Conservation (phyloP, 2,329 filamentous ascomycete genomes). For the Fusarium sp. region DNA sequence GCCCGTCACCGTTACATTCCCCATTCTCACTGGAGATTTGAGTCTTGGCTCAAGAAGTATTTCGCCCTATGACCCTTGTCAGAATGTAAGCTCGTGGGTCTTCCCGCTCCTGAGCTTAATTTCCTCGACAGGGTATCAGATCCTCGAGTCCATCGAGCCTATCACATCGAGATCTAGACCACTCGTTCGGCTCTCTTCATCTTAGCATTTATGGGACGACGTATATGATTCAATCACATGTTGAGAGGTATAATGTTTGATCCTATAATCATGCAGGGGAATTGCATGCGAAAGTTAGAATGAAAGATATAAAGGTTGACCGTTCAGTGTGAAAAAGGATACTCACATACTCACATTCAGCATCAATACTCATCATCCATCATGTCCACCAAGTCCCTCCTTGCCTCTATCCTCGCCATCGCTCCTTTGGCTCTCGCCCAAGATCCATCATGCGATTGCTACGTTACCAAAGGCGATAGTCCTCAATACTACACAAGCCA, state of each 20-base stretch:
- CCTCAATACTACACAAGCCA: slow-evolving; percentile 46
- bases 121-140: slow-evolving; percentile 21
- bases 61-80: slow-evolving; percentile 6
- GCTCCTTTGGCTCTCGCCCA: slow-evolving; percentile 40
- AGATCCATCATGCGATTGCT: slow-evolving; percentile 49
- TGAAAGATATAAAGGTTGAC: slow-evolving; percentile 2
- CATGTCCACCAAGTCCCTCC: slow-evolving; percentile 40
- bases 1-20: slow-evolving; percentile 7
- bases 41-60: slow-evolving; percentile 1
- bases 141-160: slow-evolving; percentile 19
- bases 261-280: background rate
- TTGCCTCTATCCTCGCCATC: slow-evolving; percentile 40
- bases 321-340: background rate
- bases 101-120: slow-evolving; percentile 22
- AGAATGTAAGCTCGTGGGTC: slow-evolving; percentile 24
- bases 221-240: slow-evolving; percentile 21
- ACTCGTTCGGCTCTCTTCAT: background rate
- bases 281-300: background rate
- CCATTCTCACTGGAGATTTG: background rate
- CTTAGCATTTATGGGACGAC: background rate
- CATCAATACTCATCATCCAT: background rate
- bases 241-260: background rate
- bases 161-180: background rate
- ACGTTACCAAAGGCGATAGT: slow-evolving; percentile 43
- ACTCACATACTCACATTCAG: background rate